A percentile compares a stretch with the other conserved stretches of the same genome.
Conservation (phyloP, 441 rosid species). For the Mallotus japonicus region DNA sequence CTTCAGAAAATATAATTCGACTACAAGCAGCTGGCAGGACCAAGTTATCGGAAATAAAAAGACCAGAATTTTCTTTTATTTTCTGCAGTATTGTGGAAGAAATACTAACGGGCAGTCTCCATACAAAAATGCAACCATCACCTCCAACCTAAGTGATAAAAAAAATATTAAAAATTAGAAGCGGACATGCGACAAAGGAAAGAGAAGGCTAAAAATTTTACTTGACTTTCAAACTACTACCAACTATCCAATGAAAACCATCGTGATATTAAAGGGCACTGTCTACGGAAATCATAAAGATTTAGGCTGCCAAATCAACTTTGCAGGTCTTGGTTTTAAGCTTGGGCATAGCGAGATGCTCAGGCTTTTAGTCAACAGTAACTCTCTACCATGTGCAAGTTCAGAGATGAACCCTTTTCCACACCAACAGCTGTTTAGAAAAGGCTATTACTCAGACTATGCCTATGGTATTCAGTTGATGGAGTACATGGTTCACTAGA, state of each 20-base stretch:
- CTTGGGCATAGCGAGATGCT: neutral
- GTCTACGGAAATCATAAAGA: neutral
- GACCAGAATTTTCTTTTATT: conserved; percentile 44
- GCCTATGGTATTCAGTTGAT: neutral
- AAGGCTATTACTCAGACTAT: neutral
- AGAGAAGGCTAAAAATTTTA: neutral
- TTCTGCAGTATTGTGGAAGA: conserved; percentile 40
- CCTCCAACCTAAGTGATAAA: conserved; percentile 52
- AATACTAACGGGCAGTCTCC: too few species aligned
- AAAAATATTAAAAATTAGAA: conserved; percentile 21
- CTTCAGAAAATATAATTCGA: too few species aligned
- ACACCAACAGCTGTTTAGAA: neutral
- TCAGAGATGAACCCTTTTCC: neutral
- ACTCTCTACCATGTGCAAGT: neutral
- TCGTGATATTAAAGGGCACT: neutral
- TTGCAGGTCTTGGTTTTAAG: neutral
- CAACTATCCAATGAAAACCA: neutral
- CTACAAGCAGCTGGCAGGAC: too few species aligned
- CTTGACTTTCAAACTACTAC: neutral
- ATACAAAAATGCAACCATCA: conserved; percentile 72
- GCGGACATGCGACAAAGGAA: conserved; percentile 1
- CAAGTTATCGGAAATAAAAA: conserved; percentile 32
- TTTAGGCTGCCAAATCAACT: neutral
- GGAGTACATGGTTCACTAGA: neutral
- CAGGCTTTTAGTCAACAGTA: neutral